Evolutionary conservation across 1,284 basidiomycete species (phyloP), one percentile per base, ranked within the genome.

Genomic region (Pisolithus thermaeus): DNA sequence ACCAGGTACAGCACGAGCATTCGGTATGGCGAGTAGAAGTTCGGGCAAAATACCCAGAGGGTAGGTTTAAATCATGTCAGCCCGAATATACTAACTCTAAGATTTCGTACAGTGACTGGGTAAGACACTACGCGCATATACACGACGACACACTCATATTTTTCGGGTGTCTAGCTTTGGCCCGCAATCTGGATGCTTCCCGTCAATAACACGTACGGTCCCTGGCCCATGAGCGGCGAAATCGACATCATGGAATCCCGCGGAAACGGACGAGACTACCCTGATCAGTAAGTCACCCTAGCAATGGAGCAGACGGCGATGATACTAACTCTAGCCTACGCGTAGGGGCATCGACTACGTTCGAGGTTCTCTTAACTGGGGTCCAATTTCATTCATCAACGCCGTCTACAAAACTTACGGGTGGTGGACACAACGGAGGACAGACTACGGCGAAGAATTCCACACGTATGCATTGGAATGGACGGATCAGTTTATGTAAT

Each of bases 101-200:
- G 14, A 45, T 20, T 37, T 56, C 48, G 53, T 58, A 14, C 58
- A 80, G 80, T 55, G 79, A 81, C 62, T 81, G 80, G 78, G 78
- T 80, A 65, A 59, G 67, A 61, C 42, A 18, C n/a, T 36, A 7
- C 41, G 47, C 23, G 25, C 39, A n/a, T 22, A 18, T 20, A 46
- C 4, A 1, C 27, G 52, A 50, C 47, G 39, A 44, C 52, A 11
- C 47, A 52, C 58, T 61, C 47, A 59, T 35, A 35, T 30, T 49
- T 46, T 37, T 49, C 37, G 7, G 20, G 4, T 28, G 6, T 27
- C 28, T 61, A 80, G 83, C 63, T 88, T 38, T 88, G 85, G 86
- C 85, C 92, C 60, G 76, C 87, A 52, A 84, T 94, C 48, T 90
- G 87, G 85, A 90, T 94, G 90, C 75, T 92, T 61, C 90, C 90